Evolutionary conservation across 805 yeast species (phyloP), one percentile per base, ranked within the genome.

Genomic region (Kurtzmaniella fragi): DNA sequence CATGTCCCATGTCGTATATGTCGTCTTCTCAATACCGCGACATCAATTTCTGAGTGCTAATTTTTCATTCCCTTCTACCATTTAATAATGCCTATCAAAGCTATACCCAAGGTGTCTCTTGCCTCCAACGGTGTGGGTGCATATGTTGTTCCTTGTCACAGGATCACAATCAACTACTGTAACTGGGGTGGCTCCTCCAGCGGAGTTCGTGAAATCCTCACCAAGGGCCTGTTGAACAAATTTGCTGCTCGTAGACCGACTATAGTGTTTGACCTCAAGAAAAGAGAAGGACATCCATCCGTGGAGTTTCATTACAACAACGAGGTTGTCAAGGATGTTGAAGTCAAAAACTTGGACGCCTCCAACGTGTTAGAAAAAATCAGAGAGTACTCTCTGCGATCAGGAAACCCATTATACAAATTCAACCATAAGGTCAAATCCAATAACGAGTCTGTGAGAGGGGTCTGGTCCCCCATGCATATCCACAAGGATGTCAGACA

Each of bases 391-490:
- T 67, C 76, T 44, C 84, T 82, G 56, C 68, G 89, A 20, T 75
- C 84, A 35, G 97, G 97, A 37, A 80, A 79, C 53, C 53, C 57
- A 9, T 72, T 75, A 52, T 66, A 73, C 50, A 84, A 84, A 60
- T 78, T 70, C 49, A 80, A 85, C 56, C 83, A 87, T 42, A 66
- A 62, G 53, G 98, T 93, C 28, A 76, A 80, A 61, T 82, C 95
- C 31, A 63, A 75, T 45, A 93, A 91, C 58, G 77, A 75, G 39
- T 80, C 95, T 41, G 89, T 91, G 13, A 84, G 99, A 73, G 99
- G 99, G 54, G 74, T 93, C 35, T 93, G 99, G 99, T 89, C 97
- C 34, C 99, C 99, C 42, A 72, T 91, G 70, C 96, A 90, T 56
- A 82, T 76, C 37, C 56, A 59, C 31, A 68, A 66, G 55, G 56